These are phyloP conservation scores for Panellus pusillus DNA, from an alignment of 768 basidiomycete species.

Conservation along the genomic window DNA sequence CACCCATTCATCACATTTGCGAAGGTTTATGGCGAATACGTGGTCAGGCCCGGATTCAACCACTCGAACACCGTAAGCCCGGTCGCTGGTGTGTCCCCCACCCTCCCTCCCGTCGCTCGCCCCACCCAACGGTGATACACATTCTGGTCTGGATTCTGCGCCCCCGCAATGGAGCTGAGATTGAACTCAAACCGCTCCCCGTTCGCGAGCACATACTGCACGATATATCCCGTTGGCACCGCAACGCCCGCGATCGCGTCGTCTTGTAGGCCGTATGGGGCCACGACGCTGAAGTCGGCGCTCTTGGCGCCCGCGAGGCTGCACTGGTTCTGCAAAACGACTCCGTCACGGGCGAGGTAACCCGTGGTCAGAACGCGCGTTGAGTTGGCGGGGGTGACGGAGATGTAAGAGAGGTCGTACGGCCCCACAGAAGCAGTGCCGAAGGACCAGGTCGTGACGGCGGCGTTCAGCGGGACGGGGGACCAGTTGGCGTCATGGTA, in stretches of 20 bases:
- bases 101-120: constrained; percentile 9
- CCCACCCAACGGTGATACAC: constrained; percentile 28
- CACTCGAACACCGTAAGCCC: constrained; percentile 17
- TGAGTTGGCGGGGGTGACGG: constrained; percentile 15
- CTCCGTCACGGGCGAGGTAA: constrained; percentile 22
- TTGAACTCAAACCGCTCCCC: constrained; percentile 23
- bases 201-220: constrained; percentile 23
- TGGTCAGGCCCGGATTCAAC: constrained; percentile 7
- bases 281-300: constrained; percentile 18
- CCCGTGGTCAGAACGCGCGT: constrained; percentile 23
- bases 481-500: constrained; percentile 28
- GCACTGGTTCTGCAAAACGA: constrained; percentile 28
- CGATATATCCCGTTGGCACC: constrained; percentile 22
- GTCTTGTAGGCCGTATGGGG: constrained; percentile 18
- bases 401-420: constrained; percentile 23
- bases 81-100: constrained; percentile 1
- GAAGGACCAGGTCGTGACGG: constrained; percentile 25
- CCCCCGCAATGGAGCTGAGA: constrained; percentile 16
- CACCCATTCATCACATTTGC: too few relatives aligned
- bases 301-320: constrained; percentile 17
- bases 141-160: constrained; percentile 18
- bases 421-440: constrained; percentile 23
- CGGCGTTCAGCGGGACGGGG: constrained; percentile 21
- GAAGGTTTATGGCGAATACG: too few relatives aligned
- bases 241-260: constrained; percentile 16